Evolutionary conservation across 331 rosid species (phyloP), one percentile per base, ranked within the genome.

Genomic region (Malus hybrid): DNA sequence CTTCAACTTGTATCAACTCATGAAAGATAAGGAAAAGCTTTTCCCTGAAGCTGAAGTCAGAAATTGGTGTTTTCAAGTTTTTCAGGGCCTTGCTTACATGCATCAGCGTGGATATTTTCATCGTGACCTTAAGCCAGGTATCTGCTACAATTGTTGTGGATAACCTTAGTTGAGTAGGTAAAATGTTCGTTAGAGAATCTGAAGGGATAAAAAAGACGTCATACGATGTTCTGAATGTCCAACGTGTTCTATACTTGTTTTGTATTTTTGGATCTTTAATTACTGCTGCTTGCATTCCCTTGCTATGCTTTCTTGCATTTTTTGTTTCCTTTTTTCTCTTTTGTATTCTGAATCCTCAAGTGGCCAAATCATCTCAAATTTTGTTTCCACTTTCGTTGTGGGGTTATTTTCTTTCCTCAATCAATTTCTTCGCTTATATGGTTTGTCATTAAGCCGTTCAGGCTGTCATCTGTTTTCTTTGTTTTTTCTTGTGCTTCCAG

Each of bases 41-140:
- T 95, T 92, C 81, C 85, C 91, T 65, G 99, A 90, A 88, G 82
- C 83, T 81, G 93, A 95, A 80, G 55, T 95, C 67, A 87, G 93
- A 79, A 90, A 89, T 84, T 95, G 97, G 99, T 92, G 96, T 78
- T 95, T 92, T 79, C 99, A 95, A 86, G 97, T 92, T 80, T 95
- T 95, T 80, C 99, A 95, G 84, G 96, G 96, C 73, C 99, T 95
- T 78, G 89, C 99, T 28, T 92, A 90, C 85, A 95, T 95, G 89
- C 99, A 95, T 77, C 99, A 92, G 83, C 90, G 91, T 77, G 99
- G 99, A 77, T 95, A 95, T 85, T 95, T 95, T 85, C 99, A 95
- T 77, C 99, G 99, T 9, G 99, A 95, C 77, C 88, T 95, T 67
- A 95, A 95, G 83, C 99, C 99, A 81, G 99, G 99, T 94, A 91